Evolutionary conservation across 352 stramenopile species (phyloP).

Genomic region (Pythium pectinolyticum): DNA sequence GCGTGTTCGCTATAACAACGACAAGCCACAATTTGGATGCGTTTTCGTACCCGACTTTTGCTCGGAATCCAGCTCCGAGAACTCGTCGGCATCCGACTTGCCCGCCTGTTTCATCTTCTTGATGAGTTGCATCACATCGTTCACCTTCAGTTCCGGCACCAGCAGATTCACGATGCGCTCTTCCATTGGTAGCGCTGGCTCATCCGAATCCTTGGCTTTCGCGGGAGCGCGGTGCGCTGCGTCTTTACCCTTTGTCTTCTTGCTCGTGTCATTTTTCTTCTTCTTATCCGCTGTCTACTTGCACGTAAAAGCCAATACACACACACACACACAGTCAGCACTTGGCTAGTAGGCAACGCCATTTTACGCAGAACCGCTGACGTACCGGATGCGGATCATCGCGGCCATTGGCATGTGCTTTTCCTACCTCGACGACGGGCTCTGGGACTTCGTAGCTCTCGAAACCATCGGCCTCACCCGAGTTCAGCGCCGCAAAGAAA

Average conservation of each 20-base stretch:
- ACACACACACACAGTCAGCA: too few relatives aligned
- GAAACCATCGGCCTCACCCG: conserved; percentile 58
- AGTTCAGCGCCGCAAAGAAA: conserved; percentile 80
- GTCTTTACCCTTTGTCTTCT: conserved; percentile 43
- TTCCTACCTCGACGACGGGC: conserved; percentile 1
- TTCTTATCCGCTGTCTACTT: conserved; percentile 28
- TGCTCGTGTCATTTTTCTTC: conserved; percentile 42
- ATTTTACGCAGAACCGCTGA: not conserved
- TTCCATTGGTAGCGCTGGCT: conserved; percentile 78
- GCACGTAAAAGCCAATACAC: not conserved
- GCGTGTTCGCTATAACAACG: not conserved
- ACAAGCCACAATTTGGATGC: too few relatives aligned
- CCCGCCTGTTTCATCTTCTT: conserved; percentile 89
- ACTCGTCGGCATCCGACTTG: conserved; percentile 88
- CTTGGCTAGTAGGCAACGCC: not conserved
- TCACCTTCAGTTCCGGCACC: conserved; percentile 83
- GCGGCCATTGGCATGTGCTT: not conserved
- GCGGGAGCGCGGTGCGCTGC: conserved; percentile 27
- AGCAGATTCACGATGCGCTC: conserved; percentile 87
- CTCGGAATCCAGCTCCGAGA: conserved; percentile 82
- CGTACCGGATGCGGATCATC: conserved; percentile 23
- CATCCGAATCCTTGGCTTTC: conserved; percentile 43
- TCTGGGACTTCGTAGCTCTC: conserved; percentile 50
- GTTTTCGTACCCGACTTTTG: conserved; percentile 84
- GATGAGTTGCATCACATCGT: conserved; percentile 87